These are phyloP conservation scores for Scopulariopsis brevicaulis DNA, from an alignment of 2,329 filamentous ascomycete species.

Conservation along the genomic window DNA sequence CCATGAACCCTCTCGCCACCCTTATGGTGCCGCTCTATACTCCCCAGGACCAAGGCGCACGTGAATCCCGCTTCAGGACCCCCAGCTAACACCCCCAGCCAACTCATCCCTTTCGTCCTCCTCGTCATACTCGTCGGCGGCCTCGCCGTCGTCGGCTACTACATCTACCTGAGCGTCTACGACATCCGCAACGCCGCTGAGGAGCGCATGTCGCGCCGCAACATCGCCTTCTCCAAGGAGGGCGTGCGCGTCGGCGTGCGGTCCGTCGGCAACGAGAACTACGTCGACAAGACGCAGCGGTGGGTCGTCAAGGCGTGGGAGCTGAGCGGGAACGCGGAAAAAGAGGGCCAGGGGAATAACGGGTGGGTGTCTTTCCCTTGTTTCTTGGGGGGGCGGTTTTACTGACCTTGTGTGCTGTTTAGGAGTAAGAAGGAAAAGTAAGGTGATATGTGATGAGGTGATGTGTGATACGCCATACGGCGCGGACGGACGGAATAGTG, in stretches of 20 bases:
- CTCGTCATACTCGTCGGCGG: slow-evolving; percentile 45
- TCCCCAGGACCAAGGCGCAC: no score
- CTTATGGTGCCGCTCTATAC: background rate
- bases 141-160: slow-evolving; percentile 56
- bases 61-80: no score
- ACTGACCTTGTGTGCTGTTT: background rate
- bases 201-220: slow-evolving; percentile 63
- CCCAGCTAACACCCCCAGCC: slow-evolving; percentile 21
- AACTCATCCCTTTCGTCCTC: slow-evolving; percentile 56
- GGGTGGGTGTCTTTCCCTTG: background rate
- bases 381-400: slow-evolving; percentile 2
- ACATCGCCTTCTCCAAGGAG: slow-evolving; percentile 65
- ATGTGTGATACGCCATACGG: no score
- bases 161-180: slow-evolving; percentile 57
- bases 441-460: background rate
- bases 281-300: slow-evolving; percentile 63
- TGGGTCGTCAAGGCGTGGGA: slow-evolving; percentile 58
- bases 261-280: slow-evolving; percentile 55
- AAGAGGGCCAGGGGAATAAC: background rate
- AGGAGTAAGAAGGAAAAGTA: background rate
- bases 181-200: slow-evolving; percentile 55
- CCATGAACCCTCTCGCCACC: no score
- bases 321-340: slow-evolving; percentile 25
- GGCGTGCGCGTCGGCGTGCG: slow-evolving; percentile 62
- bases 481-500: background rate